These are phyloP conservation scores for Solanum rostratum DNA, from an alignment of 257 asterid genomes.

Conservation along the genomic window DNA sequence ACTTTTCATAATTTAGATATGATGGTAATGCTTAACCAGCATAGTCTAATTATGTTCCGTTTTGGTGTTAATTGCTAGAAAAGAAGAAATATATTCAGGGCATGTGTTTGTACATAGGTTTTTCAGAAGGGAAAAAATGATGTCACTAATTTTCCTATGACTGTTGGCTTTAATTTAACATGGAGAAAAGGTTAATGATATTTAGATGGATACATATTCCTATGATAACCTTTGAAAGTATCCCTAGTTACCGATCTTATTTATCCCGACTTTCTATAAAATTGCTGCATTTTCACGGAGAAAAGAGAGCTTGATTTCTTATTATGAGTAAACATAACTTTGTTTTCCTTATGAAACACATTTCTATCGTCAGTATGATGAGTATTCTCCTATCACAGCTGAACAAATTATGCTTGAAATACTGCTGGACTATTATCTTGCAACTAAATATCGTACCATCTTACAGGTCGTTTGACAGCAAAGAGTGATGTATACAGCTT, in stretches of 20 bases:
- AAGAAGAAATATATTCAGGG: neutral
- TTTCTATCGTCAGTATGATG: neutral
- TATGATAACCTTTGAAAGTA: neutral
- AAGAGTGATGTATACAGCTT: constrained; percentile 79
- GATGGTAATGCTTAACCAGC: neutral
- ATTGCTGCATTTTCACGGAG: neutral
- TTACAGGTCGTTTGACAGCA: constrained; percentile 57
- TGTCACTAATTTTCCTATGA: neutral
- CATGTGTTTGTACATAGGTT: neutral
- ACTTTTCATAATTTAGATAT: neutral
- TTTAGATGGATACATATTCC: neutral
- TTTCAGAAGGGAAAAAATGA: neutral
- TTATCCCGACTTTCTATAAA: neutral
- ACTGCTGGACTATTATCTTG: neutral
- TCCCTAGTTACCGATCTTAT: neutral
- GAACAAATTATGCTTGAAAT: neutral
- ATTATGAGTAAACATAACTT: neutral
- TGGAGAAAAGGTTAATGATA: neutral
- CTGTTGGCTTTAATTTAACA: neutral
- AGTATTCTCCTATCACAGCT: neutral
- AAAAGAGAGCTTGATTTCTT: neutral
- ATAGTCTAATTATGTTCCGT: neutral
- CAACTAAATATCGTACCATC: neutral
- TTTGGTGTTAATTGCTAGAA: neutral
- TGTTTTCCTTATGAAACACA: neutral